A percentile compares a stretch with the other conserved stretches of the same genome.
Conservation (phyloP, 23 red algal genomes). For the Chondrus crispus region DNA sequence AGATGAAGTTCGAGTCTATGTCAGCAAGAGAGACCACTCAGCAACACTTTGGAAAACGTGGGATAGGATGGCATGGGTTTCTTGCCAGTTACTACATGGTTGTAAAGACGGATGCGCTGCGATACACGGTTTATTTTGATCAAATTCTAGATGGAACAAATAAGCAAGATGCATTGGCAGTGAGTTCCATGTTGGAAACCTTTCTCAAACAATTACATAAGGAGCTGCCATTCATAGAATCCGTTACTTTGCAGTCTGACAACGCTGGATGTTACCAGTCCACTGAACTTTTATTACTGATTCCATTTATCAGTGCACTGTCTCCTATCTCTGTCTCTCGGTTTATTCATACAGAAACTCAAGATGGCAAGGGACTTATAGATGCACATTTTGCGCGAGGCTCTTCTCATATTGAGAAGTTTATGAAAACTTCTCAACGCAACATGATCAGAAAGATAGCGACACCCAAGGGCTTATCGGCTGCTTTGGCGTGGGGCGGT, state of each 20-base stretch:
- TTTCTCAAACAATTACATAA: not conserved
- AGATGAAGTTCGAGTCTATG: constrained; percentile 33
- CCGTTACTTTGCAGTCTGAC: no score
- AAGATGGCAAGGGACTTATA: not conserved
- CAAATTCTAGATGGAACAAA: not conserved
- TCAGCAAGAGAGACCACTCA: not conserved
- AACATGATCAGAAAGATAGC: no score
- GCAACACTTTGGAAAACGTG: constrained; percentile 6
- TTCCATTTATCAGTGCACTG: not conserved
- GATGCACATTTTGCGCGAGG: constrained; percentile 38
- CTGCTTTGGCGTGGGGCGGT: no score
- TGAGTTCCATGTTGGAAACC: not conserved
- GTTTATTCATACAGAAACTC: not conserved
- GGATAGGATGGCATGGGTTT: constrained; percentile 3
- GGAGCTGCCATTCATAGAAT: not conserved
- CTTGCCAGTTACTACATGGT: no score
- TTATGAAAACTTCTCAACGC: no score
- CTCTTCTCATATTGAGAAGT: no score
- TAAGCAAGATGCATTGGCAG: not conserved
- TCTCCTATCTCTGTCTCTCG: not conserved
- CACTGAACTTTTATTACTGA: not conserved
- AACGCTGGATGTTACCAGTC: constrained; percentile 28
- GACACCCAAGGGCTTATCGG: no score
- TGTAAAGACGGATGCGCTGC: no score
- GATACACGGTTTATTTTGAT: constrained; percentile 3